phyloP scores from a whole-genome alignment of 768 basidiomycete species.

The Pisolithus sp. region DNA sequence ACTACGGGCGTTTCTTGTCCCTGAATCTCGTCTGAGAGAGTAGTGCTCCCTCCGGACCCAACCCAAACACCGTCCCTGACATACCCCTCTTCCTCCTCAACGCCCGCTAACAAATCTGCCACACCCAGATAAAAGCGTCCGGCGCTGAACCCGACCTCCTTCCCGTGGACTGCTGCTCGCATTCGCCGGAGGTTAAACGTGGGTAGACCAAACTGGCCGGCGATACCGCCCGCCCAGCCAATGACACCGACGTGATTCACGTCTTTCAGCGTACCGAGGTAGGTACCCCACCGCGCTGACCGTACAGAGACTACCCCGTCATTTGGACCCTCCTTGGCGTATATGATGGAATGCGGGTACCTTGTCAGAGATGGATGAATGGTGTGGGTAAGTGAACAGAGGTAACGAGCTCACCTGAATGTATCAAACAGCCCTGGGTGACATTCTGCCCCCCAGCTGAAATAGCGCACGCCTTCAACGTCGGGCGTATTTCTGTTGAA shows the following conservation, averaged over 20 bases:
- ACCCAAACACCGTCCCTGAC: constrained; percentile 18
- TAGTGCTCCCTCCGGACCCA: constrained; percentile 13
- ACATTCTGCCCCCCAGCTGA: constrained; percentile 92
- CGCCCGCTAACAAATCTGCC: constrained; percentile 68
- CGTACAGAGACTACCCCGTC: constrained; percentile 89
- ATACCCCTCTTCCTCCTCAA: constrained; percentile 56
- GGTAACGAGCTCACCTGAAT: constrained; percentile 48
- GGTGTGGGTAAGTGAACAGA: background rate
- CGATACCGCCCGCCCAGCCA: constrained; percentile 64
- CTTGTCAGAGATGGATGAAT: constrained; percentile 8
- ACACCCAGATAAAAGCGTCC: constrained; percentile 87
- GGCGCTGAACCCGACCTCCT: constrained; percentile 85
- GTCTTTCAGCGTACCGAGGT: constrained; percentile 83
- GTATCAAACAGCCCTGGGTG: constrained; percentile 88
- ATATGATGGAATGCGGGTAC: constrained; percentile 75
- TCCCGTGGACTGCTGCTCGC: constrained; percentile 83
- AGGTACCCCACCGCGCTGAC: constrained; percentile 91
- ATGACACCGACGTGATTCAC: constrained; percentile 93
- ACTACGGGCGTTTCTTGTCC: no score
- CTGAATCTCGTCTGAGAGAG: background rate
- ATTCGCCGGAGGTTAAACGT: constrained; percentile 50
- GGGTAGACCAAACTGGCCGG: constrained; percentile 16
- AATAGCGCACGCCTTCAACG: constrained; percentile 74
- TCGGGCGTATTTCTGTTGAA: constrained; percentile 90
- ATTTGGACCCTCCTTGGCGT: constrained; percentile 89